A percentile compares a stretch with the other conserved stretches of the same genome.
phyloP scores from a whole-genome alignment of 78 protist genomes.

The Dictyostelium discoideum region DNA sequence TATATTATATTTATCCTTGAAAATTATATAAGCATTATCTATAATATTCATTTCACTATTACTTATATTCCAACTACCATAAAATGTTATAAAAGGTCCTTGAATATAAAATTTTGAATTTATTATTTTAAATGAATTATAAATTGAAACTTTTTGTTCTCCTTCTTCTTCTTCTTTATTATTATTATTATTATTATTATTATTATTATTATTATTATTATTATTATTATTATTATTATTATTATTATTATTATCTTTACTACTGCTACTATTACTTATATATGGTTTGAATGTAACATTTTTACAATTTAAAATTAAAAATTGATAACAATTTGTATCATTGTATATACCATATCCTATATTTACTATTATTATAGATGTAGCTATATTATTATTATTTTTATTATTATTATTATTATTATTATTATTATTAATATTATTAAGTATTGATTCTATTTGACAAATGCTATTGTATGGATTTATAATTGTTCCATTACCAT shows the following conservation, averaged over 20 bases:
- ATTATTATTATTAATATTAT: too few relatives aligned
- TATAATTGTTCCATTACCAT: too few relatives aligned
- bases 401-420: too few relatives aligned
- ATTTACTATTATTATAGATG: not conserved
- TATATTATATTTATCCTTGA: not conserved
- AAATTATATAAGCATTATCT: not conserved
- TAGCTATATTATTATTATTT: not conserved
- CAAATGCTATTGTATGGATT: too few relatives aligned
- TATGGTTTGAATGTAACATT: not conserved
- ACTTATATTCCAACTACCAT: not conserved
- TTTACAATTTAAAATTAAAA: not conserved
- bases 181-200: too few relatives aligned
- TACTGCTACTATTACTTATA: not conserved
- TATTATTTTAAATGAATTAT: not conserved
- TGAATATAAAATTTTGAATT: not conserved
- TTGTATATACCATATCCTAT: not conserved
- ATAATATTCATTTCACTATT: not conserved
- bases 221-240: too few relatives aligned
- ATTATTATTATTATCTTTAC: not conserved
- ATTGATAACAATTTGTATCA: not conserved
- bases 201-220: too few relatives aligned
- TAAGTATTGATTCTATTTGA: too few relatives aligned
- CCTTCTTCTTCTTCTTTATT: too few relatives aligned
- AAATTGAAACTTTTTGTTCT: not conserved
- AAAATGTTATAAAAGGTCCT: not conserved